Evolutionary conservation across 2,329 filamentous ascomycete genomes (phyloP).

Genomic region (Aspergillus brasiliensis): DNA sequence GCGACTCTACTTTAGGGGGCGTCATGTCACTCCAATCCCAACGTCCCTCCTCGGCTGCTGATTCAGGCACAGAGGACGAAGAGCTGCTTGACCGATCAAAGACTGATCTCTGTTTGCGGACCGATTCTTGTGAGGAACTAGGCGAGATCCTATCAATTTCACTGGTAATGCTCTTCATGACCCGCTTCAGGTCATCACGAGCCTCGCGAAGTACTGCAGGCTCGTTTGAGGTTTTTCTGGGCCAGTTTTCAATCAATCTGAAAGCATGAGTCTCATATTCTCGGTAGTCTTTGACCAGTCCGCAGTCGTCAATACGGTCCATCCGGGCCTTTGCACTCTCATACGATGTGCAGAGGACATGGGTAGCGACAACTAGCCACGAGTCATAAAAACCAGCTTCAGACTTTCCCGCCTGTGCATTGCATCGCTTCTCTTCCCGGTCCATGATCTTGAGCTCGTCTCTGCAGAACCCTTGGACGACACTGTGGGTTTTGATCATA

Average conservation of each 20-base stretch:
- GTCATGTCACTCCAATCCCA: conserved; percentile 35
- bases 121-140: conserved; percentile 42
- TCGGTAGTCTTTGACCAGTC: conserved; percentile 49
- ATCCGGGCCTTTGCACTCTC: conserved; percentile 45
- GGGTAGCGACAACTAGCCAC: conserved; percentile 47
- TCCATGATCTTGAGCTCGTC: conserved; percentile 47
- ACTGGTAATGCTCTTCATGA: conserved; percentile 40
- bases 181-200: conserved; percentile 36
- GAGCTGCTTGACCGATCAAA: conserved; percentile 52
- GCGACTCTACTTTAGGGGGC: conserved; percentile 36
- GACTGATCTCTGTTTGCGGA: conserved; percentile 45
- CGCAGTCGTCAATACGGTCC: conserved; percentile 37
- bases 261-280: conserved; percentile 52
- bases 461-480: conserved; percentile 51
- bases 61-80: conserved; percentile 46
- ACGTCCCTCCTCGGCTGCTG: conserved; percentile 41
- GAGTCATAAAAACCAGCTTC: conserved; percentile 41
- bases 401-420: conserved; percentile 11
- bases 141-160: conserved; percentile 48
- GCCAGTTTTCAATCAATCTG: conserved; percentile 42
- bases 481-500: conserved; percentile 51
- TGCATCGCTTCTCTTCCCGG: conserved; percentile 25
- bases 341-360: conserved; percentile 47
- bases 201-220: conserved; percentile 37
- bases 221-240: conserved; percentile 33